phyloP scores from a whole-genome alignment of 2,329 filamentous ascomycete species.

The Fusarium nygamai region DNA sequence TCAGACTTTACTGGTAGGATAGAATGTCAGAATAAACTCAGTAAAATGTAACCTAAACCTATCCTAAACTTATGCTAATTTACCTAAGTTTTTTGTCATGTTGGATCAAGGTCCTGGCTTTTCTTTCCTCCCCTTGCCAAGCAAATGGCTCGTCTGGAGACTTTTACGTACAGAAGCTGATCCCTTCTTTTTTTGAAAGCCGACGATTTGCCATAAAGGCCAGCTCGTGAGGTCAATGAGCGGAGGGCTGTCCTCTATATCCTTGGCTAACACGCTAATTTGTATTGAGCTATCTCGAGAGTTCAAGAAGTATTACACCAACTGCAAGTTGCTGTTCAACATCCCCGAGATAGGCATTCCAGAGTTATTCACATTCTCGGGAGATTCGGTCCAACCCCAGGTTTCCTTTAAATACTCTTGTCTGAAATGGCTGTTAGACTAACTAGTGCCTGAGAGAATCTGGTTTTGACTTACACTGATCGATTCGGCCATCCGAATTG shows the following conservation, averaged over 20 bases:
- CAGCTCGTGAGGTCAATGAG: background rate
- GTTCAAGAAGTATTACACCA: background rate
- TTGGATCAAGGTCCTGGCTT: no score
- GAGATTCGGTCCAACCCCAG: slow-evolving; percentile 40
- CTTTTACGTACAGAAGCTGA: background rate
- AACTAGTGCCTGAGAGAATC: accelerated
- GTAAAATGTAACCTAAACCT: no score
- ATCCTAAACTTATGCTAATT: no score
- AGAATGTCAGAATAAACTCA: no score
- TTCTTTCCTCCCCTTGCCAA: background rate
- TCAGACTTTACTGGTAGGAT: no score
- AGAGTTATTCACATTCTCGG: slow-evolving; percentile 7
- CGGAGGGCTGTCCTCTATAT: background rate
- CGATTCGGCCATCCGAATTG: slow-evolving; percentile 44
- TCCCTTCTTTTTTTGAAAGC: no score
- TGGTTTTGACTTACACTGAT: slow-evolving; percentile 35
- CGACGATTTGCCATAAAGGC: background rate
- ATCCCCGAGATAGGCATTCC: slow-evolving; percentile 38
- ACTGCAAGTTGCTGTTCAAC: slow-evolving; percentile 33
- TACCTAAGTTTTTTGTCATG: no score
- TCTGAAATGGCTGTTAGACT: slow-evolving; percentile 13
- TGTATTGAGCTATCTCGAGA: background rate
- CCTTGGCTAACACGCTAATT: background rate
- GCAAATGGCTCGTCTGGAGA: background rate
- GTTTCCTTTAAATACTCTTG: slow-evolving; percentile 38